Evolutionary conservation across 495 filamentous ascomycete genomes (phyloP).

Genomic region (Elasticomyces elasticus): DNA sequence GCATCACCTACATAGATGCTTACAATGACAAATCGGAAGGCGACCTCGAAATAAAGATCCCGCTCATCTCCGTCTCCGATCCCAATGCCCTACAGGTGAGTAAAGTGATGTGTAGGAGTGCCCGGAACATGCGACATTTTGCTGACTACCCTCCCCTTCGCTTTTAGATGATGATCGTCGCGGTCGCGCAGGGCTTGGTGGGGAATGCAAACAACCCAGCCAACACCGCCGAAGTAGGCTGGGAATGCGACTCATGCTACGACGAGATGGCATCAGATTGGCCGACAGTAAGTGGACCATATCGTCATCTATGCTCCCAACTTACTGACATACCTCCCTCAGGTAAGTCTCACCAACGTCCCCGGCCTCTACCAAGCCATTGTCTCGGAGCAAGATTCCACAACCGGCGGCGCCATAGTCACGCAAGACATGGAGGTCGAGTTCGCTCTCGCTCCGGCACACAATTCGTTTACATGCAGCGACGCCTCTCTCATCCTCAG

Average conservation of each 20-base stretch:
- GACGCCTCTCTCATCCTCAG: not conserved
- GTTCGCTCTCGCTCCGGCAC: not conserved
- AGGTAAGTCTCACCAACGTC: not conserved
- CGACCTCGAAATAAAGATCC: not conserved
- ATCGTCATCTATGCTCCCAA: too few species aligned
- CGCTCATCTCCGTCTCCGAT: slow-evolving; percentile 1
- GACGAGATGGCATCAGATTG: too few species aligned
- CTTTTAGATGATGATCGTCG: not conserved
- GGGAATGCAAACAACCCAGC: not conserved
- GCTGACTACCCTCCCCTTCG: too few species aligned
- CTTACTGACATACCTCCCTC: too few species aligned
- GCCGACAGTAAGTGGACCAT: too few species aligned
- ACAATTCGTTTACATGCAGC: not conserved
- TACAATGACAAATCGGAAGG: not conserved
- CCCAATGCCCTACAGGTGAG: too few species aligned
- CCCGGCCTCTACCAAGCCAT: not conserved
- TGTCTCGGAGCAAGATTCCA: not conserved
- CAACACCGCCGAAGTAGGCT: not conserved
- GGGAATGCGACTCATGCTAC: too few species aligned
- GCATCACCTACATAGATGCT: not conserved
- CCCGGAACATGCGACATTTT: too few species aligned
- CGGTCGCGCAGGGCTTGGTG: not conserved
- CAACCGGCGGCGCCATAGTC: not conserved
- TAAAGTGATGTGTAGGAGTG: too few species aligned
- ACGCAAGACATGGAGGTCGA: not conserved